A percentile compares a stretch with the other conserved stretches of the same genome.
These are phyloP conservation scores for Fusarium sp. DNA, from an alignment of 2,329 filamentous ascomycete genomes.

Conservation along the genomic window DNA sequence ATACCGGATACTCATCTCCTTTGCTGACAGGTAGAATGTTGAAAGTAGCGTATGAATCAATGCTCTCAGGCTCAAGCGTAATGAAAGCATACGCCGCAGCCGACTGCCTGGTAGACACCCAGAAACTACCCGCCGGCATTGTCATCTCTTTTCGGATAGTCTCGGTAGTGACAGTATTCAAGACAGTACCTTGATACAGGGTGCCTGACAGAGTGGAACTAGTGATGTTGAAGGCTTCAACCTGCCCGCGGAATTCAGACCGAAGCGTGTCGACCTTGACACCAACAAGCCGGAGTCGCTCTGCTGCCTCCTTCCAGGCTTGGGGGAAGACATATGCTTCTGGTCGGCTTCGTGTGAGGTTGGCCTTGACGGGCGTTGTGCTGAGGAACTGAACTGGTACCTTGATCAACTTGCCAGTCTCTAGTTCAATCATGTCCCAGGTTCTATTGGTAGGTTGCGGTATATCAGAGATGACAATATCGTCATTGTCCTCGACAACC, in stretches of 20 bases:
- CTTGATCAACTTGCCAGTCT: conserved; percentile 39
- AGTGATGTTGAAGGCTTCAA: conserved; percentile 38
- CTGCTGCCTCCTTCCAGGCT: conserved; percentile 39
- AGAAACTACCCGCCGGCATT: conserved; percentile 42
- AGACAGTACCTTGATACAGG: conserved; percentile 38
- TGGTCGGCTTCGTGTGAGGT: conserved; percentile 40
- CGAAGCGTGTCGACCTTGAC: conserved; percentile 37
- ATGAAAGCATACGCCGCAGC: conserved; percentile 43
- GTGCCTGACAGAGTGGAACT: conserved; percentile 19
- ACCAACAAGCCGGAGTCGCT: conserved; percentile 37
- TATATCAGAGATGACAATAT: conserved; percentile 42
- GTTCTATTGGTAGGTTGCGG: conserved; percentile 35
- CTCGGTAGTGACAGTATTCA: conserved; percentile 39
- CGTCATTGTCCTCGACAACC: conserved; percentile 35
- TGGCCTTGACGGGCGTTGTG: conserved; percentile 39
- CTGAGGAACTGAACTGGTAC: conserved; percentile 38
- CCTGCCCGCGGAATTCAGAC: conserved; percentile 36
- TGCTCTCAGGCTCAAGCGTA: conserved; percentile 43
- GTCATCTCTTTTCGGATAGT: conserved; percentile 26
- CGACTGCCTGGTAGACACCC: conserved; percentile 40
- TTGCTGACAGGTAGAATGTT: conserved; percentile 36
- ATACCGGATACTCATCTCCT: conserved; percentile 45
- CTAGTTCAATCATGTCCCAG: conserved; percentile 42
- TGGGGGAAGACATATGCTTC: conserved; percentile 44
- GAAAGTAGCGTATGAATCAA: conserved; percentile 42